These are phyloP conservation scores for Quillaja saponaria DNA, from an alignment of 306 rosid species.

Conservation along the genomic window DNA sequence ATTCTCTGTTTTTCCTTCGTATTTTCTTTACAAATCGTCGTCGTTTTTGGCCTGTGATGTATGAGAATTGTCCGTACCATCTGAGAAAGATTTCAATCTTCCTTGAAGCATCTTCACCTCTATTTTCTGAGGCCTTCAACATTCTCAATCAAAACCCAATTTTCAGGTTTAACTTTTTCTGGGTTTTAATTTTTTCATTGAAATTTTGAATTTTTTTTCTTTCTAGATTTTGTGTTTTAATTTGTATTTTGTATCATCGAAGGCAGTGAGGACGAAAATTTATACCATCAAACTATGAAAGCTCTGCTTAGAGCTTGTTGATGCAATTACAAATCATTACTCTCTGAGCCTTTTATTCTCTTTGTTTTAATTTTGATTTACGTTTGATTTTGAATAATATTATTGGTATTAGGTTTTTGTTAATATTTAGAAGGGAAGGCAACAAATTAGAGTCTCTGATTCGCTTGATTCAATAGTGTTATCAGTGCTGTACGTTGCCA, in stretches of 20 bases:
- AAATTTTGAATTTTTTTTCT: neutral
- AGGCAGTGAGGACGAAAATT: conserved; percentile 55
- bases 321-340: conserved; percentile 42
- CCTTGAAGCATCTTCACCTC: conserved; percentile 15
- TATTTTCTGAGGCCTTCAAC: conserved; percentile 44
- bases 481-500: conserved; percentile 96
- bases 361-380: too few relatives aligned
- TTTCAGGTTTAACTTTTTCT: neutral
- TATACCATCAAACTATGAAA: conserved; percentile 97
- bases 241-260: neutral
- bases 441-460: conserved; percentile 96
- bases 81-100: conserved; percentile 20
- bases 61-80: conserved; percentile 50
- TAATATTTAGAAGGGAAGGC: conserved; percentile 36
- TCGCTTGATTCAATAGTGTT: conserved; percentile 48
- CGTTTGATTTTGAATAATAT: neutral
- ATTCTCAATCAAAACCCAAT: too few relatives aligned
- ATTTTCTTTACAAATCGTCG: neutral
- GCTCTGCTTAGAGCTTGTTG: conserved; percentile 67
- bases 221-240: neutral
- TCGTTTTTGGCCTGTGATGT: conserved; percentile 43
- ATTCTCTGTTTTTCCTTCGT: too few relatives aligned
- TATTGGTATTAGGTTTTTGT: neutral
- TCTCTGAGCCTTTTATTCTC: conserved; percentile 50
- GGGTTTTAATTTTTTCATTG: neutral